phyloP scores from a whole-genome alignment of 257 asterid genomes.

The Misopates orontium region DNA sequence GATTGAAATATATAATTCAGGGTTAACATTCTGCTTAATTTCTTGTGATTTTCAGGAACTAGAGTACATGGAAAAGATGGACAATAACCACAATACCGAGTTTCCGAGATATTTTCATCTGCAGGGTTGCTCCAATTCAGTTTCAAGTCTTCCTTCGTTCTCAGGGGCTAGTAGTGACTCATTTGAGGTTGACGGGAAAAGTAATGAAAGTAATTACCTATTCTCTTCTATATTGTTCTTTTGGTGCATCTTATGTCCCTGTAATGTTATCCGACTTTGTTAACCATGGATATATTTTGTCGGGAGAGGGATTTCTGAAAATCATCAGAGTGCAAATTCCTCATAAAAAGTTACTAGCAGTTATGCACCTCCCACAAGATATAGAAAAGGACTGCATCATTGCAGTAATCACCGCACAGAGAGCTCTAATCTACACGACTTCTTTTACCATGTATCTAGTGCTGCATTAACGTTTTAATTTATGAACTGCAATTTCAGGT shows the following conservation, averaged over 20 bases:
- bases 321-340: neutral
- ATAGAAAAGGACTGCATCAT: no score
- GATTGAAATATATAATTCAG: neutral
- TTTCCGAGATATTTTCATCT: constrained; percentile 40
- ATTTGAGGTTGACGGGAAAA: constrained; percentile 49
- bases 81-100: constrained; percentile 31
- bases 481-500: constrained; percentile 44
- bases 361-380: no score
- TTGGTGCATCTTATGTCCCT: constrained; percentile 7
- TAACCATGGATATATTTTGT: constrained; percentile 1
- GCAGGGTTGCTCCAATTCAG: constrained; percentile 43
- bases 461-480: neutral
- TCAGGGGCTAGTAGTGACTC: constrained; percentile 66
- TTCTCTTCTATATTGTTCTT: constrained; percentile 24
- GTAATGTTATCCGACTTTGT: constrained; percentile 7
- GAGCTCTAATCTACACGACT: no score
- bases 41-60: constrained; percentile 44
- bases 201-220: constrained; percentile 49
- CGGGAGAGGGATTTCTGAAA: constrained; percentile 2
- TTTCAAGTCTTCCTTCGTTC: constrained; percentile 57
- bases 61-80: constrained; percentile 38
- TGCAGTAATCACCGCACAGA: no score
- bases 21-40: neutral
- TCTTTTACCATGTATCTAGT: no score
- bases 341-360: no score